Evolutionary conservation across 2,329 filamentous ascomycete genomes (phyloP).

Genomic region (Pseudogymnoascus sp.): DNA sequence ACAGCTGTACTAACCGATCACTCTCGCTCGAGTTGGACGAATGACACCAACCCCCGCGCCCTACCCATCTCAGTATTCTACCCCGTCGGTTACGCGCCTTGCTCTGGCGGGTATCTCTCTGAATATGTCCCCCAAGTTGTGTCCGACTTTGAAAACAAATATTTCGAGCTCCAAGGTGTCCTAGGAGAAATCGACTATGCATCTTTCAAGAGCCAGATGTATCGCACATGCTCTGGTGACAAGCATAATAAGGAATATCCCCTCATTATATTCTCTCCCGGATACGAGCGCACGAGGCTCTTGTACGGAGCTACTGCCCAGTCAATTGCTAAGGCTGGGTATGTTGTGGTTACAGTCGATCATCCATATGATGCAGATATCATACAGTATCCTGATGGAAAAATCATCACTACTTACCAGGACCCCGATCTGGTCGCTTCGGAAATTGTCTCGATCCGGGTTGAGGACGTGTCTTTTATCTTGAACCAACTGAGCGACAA

Average conservation of each 20-base stretch:
- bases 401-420: slow-evolving; percentile 18
- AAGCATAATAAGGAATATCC: slow-evolving; percentile 12
- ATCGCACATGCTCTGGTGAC: neutral
- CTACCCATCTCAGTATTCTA: neutral
- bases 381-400: slow-evolving; percentile 34
- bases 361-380: slow-evolving; percentile 36
- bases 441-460: slow-evolving; percentile 18
- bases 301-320: slow-evolving; percentile 34
- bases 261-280: slow-evolving; percentile 33
- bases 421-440: slow-evolving; percentile 12
- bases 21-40: neutral
- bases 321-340: slow-evolving; percentile 34
- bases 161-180: neutral
- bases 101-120: neutral
- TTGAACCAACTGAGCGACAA: slow-evolving; percentile 20
- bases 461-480: slow-evolving; percentile 25
- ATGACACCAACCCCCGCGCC: neutral
- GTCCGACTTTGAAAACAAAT: neutral
- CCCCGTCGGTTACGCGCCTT: neutral
- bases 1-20: neutral
- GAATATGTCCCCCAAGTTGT: neutral
- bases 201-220: neutral
- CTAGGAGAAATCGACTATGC: neutral
- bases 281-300: slow-evolving; percentile 29
- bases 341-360: slow-evolving; percentile 36